phyloP scores from a whole-genome alignment of 176 grass and related monocot species.

The Hsuehochloa calcarea region DNA sequence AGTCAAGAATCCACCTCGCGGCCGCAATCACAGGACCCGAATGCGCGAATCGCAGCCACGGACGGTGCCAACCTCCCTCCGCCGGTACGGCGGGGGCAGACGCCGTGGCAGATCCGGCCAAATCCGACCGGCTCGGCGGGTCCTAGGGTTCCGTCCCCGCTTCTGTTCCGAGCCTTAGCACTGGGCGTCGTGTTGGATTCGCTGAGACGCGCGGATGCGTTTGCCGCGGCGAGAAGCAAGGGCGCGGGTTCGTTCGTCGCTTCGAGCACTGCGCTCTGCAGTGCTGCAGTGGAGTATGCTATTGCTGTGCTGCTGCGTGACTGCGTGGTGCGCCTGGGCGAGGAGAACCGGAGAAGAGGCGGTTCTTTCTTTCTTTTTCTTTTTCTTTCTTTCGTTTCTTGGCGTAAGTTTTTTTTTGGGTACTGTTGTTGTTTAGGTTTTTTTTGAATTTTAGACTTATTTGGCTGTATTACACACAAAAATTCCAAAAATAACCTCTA shows the following conservation, averaged over 20 bases:
- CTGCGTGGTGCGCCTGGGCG: neutral
- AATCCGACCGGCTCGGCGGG: neutral
- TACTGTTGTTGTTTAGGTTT: no score
- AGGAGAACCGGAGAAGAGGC: neutral
- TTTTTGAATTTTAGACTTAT: no score
- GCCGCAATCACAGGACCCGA: neutral
- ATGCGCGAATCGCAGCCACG: neutral
- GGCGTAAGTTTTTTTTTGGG: no score
- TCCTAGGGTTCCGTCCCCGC: neutral
- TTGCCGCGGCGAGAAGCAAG: slow-evolving; percentile 21
- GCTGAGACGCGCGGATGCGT: neutral
- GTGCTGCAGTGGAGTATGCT: neutral
- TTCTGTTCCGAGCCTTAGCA: neutral
- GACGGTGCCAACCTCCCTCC: neutral
- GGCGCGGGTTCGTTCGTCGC: slow-evolving; percentile 3
- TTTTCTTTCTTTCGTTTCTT: neutral
- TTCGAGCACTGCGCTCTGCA: neutral
- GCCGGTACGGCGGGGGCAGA: slow-evolving; percentile 5
- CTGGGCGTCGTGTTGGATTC: neutral
- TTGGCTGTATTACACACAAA: no score
- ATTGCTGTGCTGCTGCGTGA: neutral
- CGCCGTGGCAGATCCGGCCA: neutral
- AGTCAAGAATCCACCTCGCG: neutral
- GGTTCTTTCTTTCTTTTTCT: neutral
- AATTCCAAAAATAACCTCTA: no score